A percentile compares a stretch with the other conserved stretches of the same genome.
phyloP scores from a whole-genome alignment of 2,329 filamentous ascomycete species.

The Claviceps digitariae region DNA sequence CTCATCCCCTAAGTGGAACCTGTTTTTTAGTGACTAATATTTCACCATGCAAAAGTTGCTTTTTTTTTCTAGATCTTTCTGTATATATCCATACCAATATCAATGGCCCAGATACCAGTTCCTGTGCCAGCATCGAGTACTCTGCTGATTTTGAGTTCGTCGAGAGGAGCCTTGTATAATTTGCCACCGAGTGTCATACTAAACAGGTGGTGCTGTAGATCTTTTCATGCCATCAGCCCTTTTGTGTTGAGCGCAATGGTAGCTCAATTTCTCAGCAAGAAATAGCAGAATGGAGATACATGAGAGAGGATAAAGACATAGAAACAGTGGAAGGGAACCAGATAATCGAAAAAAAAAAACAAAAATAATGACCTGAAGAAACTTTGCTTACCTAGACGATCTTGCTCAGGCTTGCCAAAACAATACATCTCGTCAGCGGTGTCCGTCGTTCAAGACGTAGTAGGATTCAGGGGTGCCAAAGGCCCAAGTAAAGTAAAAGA shows the following conservation, averaged over 20 bases:
- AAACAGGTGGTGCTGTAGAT: conserved; percentile 25
- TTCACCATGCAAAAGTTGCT: too few relatives aligned
- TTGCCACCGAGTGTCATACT: conserved; percentile 18
- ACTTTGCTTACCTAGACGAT: conserved; percentile 14
- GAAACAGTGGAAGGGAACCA: too few relatives aligned
- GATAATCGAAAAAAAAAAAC: too few relatives aligned
- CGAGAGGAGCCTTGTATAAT: conserved; percentile 15
- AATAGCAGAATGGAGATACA: not conserved
- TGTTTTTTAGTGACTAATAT: not conserved
- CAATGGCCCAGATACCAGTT: conserved; percentile 32
- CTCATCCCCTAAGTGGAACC: not conserved
- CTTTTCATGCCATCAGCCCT: conserved; percentile 4
- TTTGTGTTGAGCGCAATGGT: too few relatives aligned
- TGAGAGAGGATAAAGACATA: too few relatives aligned
- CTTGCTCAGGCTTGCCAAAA: conserved; percentile 14
- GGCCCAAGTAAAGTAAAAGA: too few relatives aligned
- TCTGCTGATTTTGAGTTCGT: conserved; percentile 11
- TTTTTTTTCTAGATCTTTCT: too few relatives aligned
- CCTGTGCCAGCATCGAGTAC: conserved; percentile 36
- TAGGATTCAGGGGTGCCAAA: too few relatives aligned
- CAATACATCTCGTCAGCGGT: not conserved
- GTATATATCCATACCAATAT: conserved; percentile 22
- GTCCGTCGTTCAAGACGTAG: not conserved
- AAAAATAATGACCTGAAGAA: too few relatives aligned
- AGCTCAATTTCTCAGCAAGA: too few relatives aligned